Evolutionary conservation across 192 early-diverging fungal genomes (phyloP).

Genomic region (Gorgonomyces haynaldii): DNA sequence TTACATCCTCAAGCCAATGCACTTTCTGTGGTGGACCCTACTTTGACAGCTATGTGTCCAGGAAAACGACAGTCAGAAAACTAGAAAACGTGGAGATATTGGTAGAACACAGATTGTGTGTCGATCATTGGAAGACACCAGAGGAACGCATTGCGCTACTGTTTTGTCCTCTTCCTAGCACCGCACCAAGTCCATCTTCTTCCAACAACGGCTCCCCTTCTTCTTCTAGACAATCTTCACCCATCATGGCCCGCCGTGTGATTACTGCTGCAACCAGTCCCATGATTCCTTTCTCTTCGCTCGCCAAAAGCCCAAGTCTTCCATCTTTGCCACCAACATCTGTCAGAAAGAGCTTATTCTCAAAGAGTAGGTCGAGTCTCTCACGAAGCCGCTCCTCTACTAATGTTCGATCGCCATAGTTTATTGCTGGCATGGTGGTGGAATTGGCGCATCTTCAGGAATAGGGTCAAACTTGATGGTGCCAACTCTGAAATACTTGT

Average conservation of each 20-base stretch:
- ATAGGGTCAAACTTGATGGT: slow-evolving; percentile 71
- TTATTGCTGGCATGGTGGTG: slow-evolving; percentile 54
- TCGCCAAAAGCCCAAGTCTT: no score
- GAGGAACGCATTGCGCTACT: slow-evolving; percentile 48
- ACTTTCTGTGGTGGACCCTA: slow-evolving; percentile 71
- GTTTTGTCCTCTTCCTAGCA: slow-evolving; percentile 51
- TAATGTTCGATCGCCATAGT: no score
- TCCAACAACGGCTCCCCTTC: no score
- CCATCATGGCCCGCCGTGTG: no score
- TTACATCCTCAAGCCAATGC: slow-evolving; percentile 47
- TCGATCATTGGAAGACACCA: slow-evolving; percentile 66
- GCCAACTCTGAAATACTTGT: slow-evolving; percentile 81
- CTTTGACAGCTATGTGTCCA: slow-evolving; percentile 56
- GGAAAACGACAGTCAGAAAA: slow-evolving; percentile 8
- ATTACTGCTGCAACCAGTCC: no score
- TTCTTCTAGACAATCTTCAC: no score
- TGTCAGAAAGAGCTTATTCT: no score
- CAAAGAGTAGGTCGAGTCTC: no score
- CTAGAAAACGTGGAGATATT: slow-evolving; percentile 24
- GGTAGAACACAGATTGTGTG: slow-evolving; percentile 61
- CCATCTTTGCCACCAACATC: no score
- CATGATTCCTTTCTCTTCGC: no score
- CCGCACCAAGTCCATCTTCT: no score
- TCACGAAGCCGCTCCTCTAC: no score
- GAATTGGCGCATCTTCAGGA: slow-evolving; percentile 69